Evolutionary conservation across 495 filamentous ascomycete species (phyloP), one percentile per base, ranked within the genome.

Genomic region (Neurospora sp.): DNA sequence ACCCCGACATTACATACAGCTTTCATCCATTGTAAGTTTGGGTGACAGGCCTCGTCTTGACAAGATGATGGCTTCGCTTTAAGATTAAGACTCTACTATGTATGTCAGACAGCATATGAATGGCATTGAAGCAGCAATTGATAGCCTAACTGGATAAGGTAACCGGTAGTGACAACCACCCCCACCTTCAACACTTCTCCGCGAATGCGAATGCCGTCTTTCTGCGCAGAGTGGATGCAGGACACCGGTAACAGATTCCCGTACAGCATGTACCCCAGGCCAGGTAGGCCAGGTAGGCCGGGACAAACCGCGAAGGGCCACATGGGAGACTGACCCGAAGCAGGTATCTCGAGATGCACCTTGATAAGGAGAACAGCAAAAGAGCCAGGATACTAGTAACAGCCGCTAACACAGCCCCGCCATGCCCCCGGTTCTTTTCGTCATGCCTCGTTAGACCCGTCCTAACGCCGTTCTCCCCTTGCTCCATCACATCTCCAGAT

Each of bases 371-470:
- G 22, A 31, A 59, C 48, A 16, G 48, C 22, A 22, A 59, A 31
- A 59, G 22, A 61, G 20, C 5, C 7, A 8, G 16, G 53, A 61
- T 7, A 31, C 22, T 16, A 16, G 22, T 61, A 61, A 61, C 53
- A 61, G 10, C 3, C 1, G 53, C 6, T 61, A 61, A 59, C 53
- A 61, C 53, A 31, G 16, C 53, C 53, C 53, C 53, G 53, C 53
- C 53, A 61, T 61, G 22, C 40, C 70, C 45, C 61, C 40, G 70
- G 69, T 65, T 42, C 71, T 27, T 70, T 40, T 70, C 69, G 69
- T 70, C 69, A 70, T 70, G 39, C 5, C 22, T 59, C 48, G 10
- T 59, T 59, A 59, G 48, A 42, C 10, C 69, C 68, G n/a, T 53
- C 31, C 31, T 37, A 37, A 37, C 5, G 35, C 35, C 35, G 35